Percentiles rank a stretch among this genome's conserved stretches.
Conservation (phyloP, 1,284 basidiomycete species). For the Naganishia sp. region DNA sequence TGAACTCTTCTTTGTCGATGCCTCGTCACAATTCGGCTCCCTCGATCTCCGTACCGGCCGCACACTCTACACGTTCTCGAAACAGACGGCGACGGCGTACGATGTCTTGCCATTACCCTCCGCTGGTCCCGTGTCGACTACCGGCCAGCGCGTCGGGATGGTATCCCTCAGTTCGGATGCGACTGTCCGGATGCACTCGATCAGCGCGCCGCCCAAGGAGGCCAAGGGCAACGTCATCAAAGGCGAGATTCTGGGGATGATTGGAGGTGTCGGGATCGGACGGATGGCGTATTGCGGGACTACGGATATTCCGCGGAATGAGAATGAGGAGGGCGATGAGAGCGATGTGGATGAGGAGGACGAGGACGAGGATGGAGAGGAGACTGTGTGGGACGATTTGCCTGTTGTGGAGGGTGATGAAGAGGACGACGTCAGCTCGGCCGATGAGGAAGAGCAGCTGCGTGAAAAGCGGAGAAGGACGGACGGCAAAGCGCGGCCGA, state of each 20-base stretch:
- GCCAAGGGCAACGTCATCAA: conserved; percentile 60
- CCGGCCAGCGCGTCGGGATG: conserved; percentile 38
- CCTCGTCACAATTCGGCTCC: conserved; percentile 66
- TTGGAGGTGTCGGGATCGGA: conserved; percentile 64
- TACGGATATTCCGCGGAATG: conserved; percentile 56
- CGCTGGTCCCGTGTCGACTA: neutral
- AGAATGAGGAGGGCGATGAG: conserved; percentile 36
- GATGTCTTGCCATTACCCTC: conserved; percentile 41
- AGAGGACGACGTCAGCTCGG: conserved; percentile 53
- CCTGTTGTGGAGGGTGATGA: conserved; percentile 46
- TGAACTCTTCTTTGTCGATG: conserved; percentile 74
- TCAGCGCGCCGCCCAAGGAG: conserved; percentile 60
- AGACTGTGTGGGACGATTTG: conserved; percentile 41
- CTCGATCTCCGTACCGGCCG: conserved; percentile 74
- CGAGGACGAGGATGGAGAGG: conserved; percentile 42
- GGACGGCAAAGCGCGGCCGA: conserved; percentile 25
- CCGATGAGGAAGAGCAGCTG: conserved; percentile 56
- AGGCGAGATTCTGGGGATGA: conserved; percentile 67
- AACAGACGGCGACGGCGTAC: conserved; percentile 45
- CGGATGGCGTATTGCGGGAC: conserved; percentile 60
- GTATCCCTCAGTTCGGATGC: conserved; percentile 49
- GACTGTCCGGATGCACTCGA: conserved; percentile 68
- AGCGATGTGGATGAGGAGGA: conserved; percentile 16
- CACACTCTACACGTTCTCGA: conserved; percentile 67
- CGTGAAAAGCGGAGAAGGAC: conserved; percentile 44